Conservation (phyloP, 2,329 filamentous ascomycete species). For the Fusarium piperis region DNA sequence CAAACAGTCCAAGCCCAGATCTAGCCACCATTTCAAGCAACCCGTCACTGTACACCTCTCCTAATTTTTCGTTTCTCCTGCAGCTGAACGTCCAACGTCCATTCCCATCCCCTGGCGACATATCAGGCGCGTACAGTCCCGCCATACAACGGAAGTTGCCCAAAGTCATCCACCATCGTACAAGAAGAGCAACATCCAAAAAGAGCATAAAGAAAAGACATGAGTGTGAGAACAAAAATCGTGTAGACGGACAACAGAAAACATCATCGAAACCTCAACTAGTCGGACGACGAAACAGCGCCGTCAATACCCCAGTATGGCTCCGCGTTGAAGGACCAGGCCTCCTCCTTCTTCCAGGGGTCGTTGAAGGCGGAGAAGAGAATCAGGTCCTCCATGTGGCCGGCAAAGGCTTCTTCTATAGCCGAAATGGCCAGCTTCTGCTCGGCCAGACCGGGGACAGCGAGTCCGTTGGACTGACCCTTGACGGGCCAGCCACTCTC, state of each 20-base stretch:
- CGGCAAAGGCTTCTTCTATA: constrained; percentile 68
- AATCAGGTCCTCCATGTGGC: constrained; percentile 64
- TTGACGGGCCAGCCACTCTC: constrained; percentile 86
- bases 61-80: not conserved
- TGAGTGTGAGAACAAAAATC: not conserved
- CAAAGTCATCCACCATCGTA: not conserved
- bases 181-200: not conserved
- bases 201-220: constrained; percentile 6
- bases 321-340: constrained; percentile 75
- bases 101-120: not conserved
- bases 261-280: constrained; percentile 11
- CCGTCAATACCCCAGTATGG: constrained; percentile 76
- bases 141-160: not conserved
- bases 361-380: constrained; percentile 86
- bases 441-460: constrained; percentile 74
- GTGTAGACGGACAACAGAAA: constrained; percentile 12
- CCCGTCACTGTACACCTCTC: not conserved
- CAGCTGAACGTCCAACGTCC: not conserved
- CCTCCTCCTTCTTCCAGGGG: constrained; percentile 75
- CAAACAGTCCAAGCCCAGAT: not conserved
- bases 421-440: constrained; percentile 73
- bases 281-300: constrained; percentile 36
- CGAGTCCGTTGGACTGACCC: constrained; percentile 71
- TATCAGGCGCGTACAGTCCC: constrained; percentile 9
- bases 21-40: not conserved